These are phyloP conservation scores for Leishmania tropica DNA, from an alignment of 208 protist genomes.

Conservation along the genomic window DNA sequence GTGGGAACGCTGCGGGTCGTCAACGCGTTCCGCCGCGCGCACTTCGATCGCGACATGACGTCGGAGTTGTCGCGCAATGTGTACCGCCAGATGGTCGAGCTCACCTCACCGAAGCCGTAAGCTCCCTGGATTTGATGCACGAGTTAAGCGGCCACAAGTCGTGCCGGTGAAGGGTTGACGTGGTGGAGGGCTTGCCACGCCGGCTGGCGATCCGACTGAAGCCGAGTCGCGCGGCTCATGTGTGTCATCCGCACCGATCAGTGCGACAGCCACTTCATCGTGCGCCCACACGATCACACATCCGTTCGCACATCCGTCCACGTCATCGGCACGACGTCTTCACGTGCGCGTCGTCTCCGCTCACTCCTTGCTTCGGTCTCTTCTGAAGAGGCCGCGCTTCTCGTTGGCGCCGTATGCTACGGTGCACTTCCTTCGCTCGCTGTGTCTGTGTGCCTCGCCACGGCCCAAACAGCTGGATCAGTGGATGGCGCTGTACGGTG, in stretches of 20 bases:
- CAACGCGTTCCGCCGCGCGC: slow-evolving; percentile 64
- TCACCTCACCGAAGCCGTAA: slow-evolving; percentile 12
- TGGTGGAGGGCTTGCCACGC: background rate
- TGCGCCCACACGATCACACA: background rate
- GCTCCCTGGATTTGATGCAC: background rate
- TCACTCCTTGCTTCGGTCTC: background rate
- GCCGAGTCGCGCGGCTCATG: background rate
- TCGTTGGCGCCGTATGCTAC: background rate
- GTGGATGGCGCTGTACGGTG: too few species aligned
- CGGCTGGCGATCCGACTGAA: background rate
- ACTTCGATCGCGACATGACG: slow-evolving; percentile 21
- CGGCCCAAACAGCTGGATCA: too few species aligned
- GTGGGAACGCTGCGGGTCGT: slow-evolving; percentile 50
- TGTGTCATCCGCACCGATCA: too few species aligned
- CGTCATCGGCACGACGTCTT: background rate
- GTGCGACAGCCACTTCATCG: background rate
- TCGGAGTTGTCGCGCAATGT: slow-evolving; percentile 23
- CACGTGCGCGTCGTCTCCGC: background rate
- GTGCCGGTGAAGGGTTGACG: background rate
- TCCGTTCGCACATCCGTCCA: background rate
- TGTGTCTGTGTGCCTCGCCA: background rate
- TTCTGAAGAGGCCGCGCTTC: background rate
- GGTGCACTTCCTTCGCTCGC: background rate
- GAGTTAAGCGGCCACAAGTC: background rate
- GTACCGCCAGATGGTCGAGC: slow-evolving; percentile 22